Evolutionary conservation across 2,329 filamentous ascomycete genomes (phyloP), one percentile per base, ranked within the genome.

Genomic region (Colletotrichum musae): DNA sequence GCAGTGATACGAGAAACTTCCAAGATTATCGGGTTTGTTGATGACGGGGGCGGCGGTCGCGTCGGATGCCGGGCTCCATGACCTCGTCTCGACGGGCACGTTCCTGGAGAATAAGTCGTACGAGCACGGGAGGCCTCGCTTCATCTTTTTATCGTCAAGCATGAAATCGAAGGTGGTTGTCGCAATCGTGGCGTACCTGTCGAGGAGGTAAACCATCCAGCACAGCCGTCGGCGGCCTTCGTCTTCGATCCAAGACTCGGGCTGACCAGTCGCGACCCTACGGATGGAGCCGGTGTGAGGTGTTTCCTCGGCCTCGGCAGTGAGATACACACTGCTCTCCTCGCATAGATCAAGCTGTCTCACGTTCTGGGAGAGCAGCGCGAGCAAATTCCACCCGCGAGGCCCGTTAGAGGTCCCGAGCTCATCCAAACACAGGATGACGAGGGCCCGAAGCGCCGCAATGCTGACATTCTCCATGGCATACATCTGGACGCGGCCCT

Each of bases 121-220:
- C 1, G 82, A 82, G 62, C 82, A 83, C 0, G 82, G 82, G 4
- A 84, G 74, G 3, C 82, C 75, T 1, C 82, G 76, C n/a, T 77
- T 78, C 77, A 82, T 82, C 62, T 77, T 76, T 7, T 68, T 73
- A 48, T 83, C 81, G 28, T 80, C 79, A 43, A 84, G 77, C 69
- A 81, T 79, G 64, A 84, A 84, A 65, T 83, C 81, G 63, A 82
- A 81, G 0, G 76, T 79, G 0, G 79, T 80, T 1, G 81, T 81
- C 5, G 80, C 81, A 47, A 84, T 79, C 0, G 82, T 83, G 1
- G 82, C 80, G 48, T 84, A 84, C 48, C 82, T 77, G 63, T 84
- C 82, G 9, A 84, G 76, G 13, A 83, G 77, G 56, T 84, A 84
- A 0, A 84, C 80, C 79, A 84, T 83, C 82, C 82, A 84, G 58